A percentile compares a stretch with the other conserved stretches of the same genome.
Evolutionary conservation across 352 stramenopile genomes (phyloP).

Genomic region (Lagenidium giganteum): DNA sequence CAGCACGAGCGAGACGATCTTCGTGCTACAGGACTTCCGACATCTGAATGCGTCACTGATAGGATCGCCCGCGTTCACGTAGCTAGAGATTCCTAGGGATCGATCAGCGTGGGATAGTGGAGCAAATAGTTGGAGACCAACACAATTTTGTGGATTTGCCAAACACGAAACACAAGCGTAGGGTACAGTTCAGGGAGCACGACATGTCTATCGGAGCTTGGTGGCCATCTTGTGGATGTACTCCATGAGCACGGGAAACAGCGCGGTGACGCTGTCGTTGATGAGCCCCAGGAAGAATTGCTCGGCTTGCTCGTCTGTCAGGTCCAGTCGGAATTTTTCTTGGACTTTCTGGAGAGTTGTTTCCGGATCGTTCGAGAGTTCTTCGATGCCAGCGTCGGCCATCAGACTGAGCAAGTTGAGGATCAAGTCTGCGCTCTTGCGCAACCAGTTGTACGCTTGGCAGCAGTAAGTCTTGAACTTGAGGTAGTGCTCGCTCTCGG

Average conservation of each 20-base stretch:
- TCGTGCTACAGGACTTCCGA: constrained; percentile 47
- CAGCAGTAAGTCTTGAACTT: constrained; percentile 93
- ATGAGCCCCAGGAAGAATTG: constrained; percentile 97
- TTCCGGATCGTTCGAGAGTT: constrained; percentile 79
- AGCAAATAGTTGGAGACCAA: too few species aligned
- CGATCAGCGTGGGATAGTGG: background rate
- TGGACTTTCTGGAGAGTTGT: constrained; percentile 89
- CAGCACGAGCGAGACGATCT: constrained; percentile 19
- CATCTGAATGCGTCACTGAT: constrained; percentile 30
- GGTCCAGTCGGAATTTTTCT: constrained; percentile 95
- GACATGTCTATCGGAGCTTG: constrained; percentile 37
- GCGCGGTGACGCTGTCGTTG: constrained; percentile 91
- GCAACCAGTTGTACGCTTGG: constrained; percentile 91
- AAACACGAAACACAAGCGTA: background rate
- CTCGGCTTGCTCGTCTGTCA: constrained; percentile 97
- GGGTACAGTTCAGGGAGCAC: background rate
- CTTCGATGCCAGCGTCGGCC: constrained; percentile 97
- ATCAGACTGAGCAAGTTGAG: constrained; percentile 99
- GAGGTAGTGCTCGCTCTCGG: constrained; percentile 88
- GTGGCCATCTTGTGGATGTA: constrained; percentile 85
- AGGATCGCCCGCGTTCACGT: too few species aligned
- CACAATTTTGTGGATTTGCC: background rate
- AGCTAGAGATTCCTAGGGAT: background rate
- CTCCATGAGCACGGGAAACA: constrained; percentile 87
- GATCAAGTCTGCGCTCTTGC: constrained; percentile 97